These are phyloP conservation scores for Peronospora belbahrii DNA, from an alignment of 352 stramenopile species.

Conservation along the genomic window DNA sequence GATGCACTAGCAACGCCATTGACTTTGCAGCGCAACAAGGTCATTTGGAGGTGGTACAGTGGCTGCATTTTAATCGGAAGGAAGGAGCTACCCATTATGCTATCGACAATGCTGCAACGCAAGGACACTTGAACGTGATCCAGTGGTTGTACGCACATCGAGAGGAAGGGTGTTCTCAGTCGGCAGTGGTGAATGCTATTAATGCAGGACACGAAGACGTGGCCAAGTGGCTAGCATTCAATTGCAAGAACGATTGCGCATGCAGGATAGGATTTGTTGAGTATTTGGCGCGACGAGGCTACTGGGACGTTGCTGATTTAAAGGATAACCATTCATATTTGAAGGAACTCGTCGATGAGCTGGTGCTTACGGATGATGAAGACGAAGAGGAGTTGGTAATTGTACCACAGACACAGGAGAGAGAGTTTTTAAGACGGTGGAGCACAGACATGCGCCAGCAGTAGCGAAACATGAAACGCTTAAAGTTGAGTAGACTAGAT, in stretches of 20 bases:
- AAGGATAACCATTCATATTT: conserved; percentile 29
- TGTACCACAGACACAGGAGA: conserved; percentile 4
- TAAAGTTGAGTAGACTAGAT: conserved; percentile 14
- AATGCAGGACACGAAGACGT: conserved; percentile 42
- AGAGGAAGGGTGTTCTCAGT: conserved; percentile 58
- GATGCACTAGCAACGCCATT: conserved; percentile 54
- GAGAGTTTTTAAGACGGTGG: conserved; percentile 15
- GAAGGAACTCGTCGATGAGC: conserved; percentile 18
- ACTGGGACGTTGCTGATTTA: conserved; percentile 27
- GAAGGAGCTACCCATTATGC: conserved; percentile 46
- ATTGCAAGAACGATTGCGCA: conserved; percentile 35
- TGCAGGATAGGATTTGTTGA: conserved; percentile 30
- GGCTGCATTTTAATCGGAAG: conserved; percentile 42
- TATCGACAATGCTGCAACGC: conserved; percentile 52
- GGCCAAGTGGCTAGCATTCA: conserved; percentile 42
- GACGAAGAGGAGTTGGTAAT: conserved; percentile 15
- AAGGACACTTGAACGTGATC: conserved; percentile 39
- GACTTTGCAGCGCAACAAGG: conserved; percentile 56
- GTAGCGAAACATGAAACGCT: neutral
- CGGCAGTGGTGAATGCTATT: conserved; percentile 57
- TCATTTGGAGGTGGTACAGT: conserved; percentile 51
- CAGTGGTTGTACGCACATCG: conserved; percentile 47
- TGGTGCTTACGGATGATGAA: conserved; percentile 15
- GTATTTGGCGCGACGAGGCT: conserved; percentile 25
- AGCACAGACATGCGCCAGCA: conserved; percentile 1